Percentiles rank a stretch among this genome's conserved stretches.
Evolutionary conservation across 176 grass and related monocot species (phyloP).

Genomic region (Raddia guianensis): DNA sequence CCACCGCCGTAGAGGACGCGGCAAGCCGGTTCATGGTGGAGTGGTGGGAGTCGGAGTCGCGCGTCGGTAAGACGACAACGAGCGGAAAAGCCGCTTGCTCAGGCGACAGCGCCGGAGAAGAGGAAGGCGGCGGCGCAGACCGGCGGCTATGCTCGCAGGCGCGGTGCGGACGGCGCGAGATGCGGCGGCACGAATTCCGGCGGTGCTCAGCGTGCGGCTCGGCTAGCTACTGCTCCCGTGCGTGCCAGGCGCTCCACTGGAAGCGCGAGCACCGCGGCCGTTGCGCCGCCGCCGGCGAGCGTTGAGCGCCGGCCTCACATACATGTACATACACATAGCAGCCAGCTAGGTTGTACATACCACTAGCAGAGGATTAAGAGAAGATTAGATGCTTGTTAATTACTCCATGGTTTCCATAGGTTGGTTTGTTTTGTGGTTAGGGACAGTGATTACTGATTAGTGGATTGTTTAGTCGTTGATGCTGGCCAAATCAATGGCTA

Average conservation of each 20-base stretch:
- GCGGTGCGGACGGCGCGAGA: conserved; percentile 61
- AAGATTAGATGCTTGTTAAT: neutral
- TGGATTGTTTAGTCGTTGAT: neutral
- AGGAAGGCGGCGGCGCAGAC: neutral
- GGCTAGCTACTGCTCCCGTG: conserved; percentile 68
- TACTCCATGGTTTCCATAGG: neutral
- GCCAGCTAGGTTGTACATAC: neutral
- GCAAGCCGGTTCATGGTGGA: conserved; percentile 70
- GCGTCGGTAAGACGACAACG: neutral
- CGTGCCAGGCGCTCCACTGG: conserved; percentile 81
- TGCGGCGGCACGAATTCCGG: conserved; percentile 67
- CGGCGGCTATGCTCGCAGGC: conserved; percentile 58
- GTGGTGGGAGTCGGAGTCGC: conserved; percentile 46
- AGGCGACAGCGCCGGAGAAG: neutral
- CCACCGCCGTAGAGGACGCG: conserved; percentile 19
- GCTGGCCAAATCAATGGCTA: neutral
- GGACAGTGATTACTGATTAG: conserved; percentile 21
- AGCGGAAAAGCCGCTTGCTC: neutral
- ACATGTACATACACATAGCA: neutral
- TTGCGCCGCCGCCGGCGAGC: conserved; percentile 29
- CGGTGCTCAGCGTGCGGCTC: conserved; percentile 65
- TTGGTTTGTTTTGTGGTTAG: neutral
- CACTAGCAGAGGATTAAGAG: neutral
- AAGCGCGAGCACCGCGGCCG: conserved; percentile 53
- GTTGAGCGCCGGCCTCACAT: neutral